Evolutionary conservation across 345 rosid species (phyloP), one percentile per base, ranked within the genome.

Genomic region (Aquilaria malaccensis): DNA sequence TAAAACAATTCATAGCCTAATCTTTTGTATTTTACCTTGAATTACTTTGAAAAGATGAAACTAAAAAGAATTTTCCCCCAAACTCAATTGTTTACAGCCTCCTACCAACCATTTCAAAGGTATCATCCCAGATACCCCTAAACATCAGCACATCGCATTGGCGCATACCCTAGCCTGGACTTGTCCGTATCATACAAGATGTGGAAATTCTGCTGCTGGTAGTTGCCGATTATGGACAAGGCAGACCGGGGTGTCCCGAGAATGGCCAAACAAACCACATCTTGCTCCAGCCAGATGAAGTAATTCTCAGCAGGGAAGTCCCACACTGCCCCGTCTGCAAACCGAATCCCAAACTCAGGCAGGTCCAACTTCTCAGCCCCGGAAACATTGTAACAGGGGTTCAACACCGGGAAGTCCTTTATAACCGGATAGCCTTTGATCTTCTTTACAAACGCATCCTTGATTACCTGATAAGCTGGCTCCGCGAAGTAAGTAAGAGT

Each of bases 311-410:
- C 83, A 0, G 99, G 99, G 77, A 93, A 93, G 57, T 84, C 80
- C 99, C 99, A 93, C 32, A 84, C 65, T 0, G 90, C 97, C 4
- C 96, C 97, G 55, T 93, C 97, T 13, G 68, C 62, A 51, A 93
- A 93, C 32, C 48, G 56, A 37, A 93, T 85, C 30, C 81, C 81
- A 2, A 93, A 92, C 51, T 84, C 86, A 0, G 99, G 99, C 53
- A 93, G 60, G 50, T 84, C 83, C 30, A 76, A 31, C 11, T 78
- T 84, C 29, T 80, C 66, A 2, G 79, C 70, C 3, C 97, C 97
- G 6, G 97, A 83, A 11, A 93, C 79, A 43, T 93, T 93, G 78
- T 89, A 93, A 50, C 99, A 93, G 45, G 96, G 98, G 59, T 87
- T 76, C 52, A 93, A 49, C 6, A 85, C 32, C 6, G 86, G 86